Evolutionary conservation across 345 rosid genomes (phyloP).

Genomic region (Brassica rapa): DNA sequence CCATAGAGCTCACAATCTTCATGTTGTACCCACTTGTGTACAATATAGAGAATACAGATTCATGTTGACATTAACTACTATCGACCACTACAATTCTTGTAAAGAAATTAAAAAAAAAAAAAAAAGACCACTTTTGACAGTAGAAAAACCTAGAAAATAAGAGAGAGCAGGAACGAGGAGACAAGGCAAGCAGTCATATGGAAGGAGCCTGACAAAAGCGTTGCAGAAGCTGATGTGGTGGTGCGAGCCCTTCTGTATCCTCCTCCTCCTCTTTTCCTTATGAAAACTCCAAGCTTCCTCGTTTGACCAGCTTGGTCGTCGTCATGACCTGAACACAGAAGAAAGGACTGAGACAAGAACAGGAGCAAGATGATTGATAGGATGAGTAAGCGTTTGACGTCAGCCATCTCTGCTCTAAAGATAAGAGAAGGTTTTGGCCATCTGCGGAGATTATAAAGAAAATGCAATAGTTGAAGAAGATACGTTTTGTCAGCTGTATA

Average conservation of each 20-base stretch:
- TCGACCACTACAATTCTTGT: background rate
- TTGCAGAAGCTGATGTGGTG: slow-evolving; percentile 24
- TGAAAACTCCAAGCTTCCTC: slow-evolving; percentile 37
- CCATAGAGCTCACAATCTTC: background rate
- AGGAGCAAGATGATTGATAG: slow-evolving; percentile 22
- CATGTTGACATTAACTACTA: background rate
- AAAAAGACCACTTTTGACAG: background rate
- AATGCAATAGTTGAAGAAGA: background rate
- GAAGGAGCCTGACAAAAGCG: slow-evolving; percentile 19
- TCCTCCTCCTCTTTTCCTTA: slow-evolving; percentile 15
- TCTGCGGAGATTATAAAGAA: slow-evolving; percentile 25
- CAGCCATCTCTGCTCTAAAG: slow-evolving; percentile 28
- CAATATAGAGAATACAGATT: background rate
- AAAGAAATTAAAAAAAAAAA: background rate
- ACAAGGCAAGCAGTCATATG: slow-evolving; percentile 16
- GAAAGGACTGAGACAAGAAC: slow-evolving; percentile 30
- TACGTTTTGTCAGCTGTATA: background rate
- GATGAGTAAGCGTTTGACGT: slow-evolving; percentile 12
- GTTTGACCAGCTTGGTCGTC: slow-evolving; percentile 9
- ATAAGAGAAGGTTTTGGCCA: slow-evolving; percentile 2
- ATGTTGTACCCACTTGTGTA: slow-evolving; percentile 5
- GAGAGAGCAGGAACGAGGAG: slow-evolving; percentile 11
- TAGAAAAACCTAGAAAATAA: background rate
- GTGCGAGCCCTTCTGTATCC: background rate
- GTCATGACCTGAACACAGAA: slow-evolving; percentile 25